Percentiles rank a stretch among this genome's conserved stretches.
Conservation (phyloP, 345 rosid genomes). For the Erodium maritimum region DNA sequence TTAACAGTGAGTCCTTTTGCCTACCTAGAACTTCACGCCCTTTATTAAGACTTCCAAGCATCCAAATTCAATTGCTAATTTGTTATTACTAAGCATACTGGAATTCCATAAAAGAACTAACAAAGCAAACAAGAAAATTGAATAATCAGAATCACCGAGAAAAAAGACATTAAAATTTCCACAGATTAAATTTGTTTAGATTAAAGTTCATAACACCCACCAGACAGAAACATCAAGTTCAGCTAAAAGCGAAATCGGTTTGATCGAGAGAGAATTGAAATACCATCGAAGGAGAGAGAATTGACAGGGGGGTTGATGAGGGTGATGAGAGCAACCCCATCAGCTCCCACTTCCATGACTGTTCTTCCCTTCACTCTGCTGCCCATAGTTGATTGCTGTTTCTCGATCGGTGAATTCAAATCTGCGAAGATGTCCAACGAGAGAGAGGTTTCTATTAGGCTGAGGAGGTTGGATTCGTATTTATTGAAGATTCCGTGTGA, state of each 20-base stretch:
- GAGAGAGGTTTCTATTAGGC: too few relatives aligned
- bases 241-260: neutral
- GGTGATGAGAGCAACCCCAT: constrained; percentile 84
- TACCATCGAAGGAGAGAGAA: constrained; percentile 78
- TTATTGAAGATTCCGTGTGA: too few relatives aligned
- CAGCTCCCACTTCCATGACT: constrained; percentile 62
- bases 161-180: neutral
- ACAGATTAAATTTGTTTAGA: neutral
- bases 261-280: neutral
- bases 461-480: too few relatives aligned
- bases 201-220: neutral
- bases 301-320: constrained; percentile 85
- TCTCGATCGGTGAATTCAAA: neutral
- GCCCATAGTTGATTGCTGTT: constrained; percentile 18
- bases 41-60: neutral
- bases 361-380: constrained; percentile 46
- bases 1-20: neutral
- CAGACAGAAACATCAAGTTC: neutral
- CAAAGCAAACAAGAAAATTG: neutral
- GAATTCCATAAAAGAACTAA: too few relatives aligned
- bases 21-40: neutral
- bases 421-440: neutral
- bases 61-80: neutral
- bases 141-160: neutral
- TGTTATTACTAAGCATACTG: too few relatives aligned